Evolutionary conservation across 495 filamentous ascomycete genomes (phyloP).

Genomic region (Cercophora scortea): DNA sequence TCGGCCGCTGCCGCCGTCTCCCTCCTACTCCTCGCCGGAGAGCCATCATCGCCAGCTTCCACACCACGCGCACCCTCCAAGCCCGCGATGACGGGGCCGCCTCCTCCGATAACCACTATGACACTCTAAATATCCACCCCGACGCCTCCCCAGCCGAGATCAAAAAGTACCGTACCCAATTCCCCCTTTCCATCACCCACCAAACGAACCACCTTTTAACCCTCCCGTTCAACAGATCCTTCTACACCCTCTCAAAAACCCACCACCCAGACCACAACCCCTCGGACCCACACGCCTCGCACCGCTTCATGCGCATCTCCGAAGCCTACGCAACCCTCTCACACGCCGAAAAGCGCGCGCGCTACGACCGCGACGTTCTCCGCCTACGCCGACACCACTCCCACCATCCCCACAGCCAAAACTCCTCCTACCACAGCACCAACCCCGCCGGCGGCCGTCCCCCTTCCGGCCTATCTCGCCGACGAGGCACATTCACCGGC

Average conservation of each 20-base stretch:
- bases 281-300: constrained; percentile 58
- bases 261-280: constrained; percentile 95
- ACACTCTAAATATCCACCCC: constrained; percentile 64
- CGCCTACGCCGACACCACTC: constrained; percentile 24
- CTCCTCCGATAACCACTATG: constrained; percentile 56
- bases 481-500: constrained; percentile 66
- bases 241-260: constrained; percentile 83
- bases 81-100: constrained; percentile 20
- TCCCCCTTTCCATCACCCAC: neutral
- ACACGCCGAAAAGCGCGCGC: constrained; percentile 58
- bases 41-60: constrained; percentile 25
- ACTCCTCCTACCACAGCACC: constrained; percentile 43
- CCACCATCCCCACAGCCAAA: constrained; percentile 11
- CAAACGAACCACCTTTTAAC: neutral
- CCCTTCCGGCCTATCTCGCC: constrained; percentile 68
- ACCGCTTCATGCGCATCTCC: constrained; percentile 76
- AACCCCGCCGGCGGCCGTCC: constrained; percentile 61
- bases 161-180: constrained; percentile 60
- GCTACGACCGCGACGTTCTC: constrained; percentile 68
- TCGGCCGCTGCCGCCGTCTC: constrained; percentile 5
- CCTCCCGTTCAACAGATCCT: constrained; percentile 48
- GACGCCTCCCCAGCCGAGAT: constrained; percentile 68
- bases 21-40: neutral
- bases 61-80: constrained; percentile 26
- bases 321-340: constrained; percentile 79